Evolutionary conservation across 2,329 filamentous ascomycete genomes (phyloP), one percentile per base, ranked within the genome.

Genomic region (Zasmidium citrigriseum): DNA sequence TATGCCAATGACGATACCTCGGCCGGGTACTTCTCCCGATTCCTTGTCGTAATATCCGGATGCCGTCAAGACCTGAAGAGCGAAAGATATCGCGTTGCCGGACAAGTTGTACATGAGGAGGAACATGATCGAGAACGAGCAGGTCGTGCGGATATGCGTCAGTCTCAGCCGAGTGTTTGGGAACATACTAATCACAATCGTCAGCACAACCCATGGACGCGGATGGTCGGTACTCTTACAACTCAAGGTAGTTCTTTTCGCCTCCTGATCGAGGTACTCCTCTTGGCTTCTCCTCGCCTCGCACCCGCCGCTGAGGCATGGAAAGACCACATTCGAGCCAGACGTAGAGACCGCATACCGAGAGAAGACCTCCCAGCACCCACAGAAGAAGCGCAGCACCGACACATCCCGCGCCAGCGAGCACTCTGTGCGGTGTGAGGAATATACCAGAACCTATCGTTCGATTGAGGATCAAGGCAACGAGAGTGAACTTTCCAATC

Each of bases 241-340:
- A 80, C 66, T 81, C 76, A 11, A 82, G 73, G 59, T 80, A 81
- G 61, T 80, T 78, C 54, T 80, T 75, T 52, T 80, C 78, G 21
- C 77, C 79, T 2, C 79, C 79, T 47, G 75, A 78, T 44, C 79
- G 71, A 7, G 79, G 78, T 1, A 80, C 75, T 24, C 70, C 72
- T 56, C 75, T 74, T 56, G 77, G 73, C 11, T 75, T 61, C 21
- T 46, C 52, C 10, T 75, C 75, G 16, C 74, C 67, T 27, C 76
- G 72, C 21, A 72, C 67, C 14, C 38, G 60, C 52, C 76, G 77
- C 20, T 78, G 72, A 11, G 79, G 79, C 24, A 80, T 72, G 25
- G 77, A 79, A 18, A 82, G 72, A 1, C 80, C 79, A 49, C 80
- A 78, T 59, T 82, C 80, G 12, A 81, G 65, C 59, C 70, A 74